Evolutionary conservation across 805 yeast genomes (phyloP).

Genomic region (Candida tallmaniae): DNA sequence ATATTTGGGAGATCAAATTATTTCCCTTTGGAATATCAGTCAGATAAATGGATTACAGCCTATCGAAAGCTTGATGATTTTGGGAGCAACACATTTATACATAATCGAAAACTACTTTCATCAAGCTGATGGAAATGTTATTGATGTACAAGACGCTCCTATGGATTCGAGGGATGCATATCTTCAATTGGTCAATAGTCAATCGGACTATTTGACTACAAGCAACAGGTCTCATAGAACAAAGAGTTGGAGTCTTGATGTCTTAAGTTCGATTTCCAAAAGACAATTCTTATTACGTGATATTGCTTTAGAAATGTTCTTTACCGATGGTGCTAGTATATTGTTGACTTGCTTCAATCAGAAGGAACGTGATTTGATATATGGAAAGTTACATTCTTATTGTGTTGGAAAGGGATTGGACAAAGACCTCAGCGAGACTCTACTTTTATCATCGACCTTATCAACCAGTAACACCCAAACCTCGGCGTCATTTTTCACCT

Average conservation of each 20-base stretch:
- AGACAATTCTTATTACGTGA: conserved; percentile 75
- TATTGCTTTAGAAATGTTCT: conserved; percentile 75
- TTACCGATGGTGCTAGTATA: conserved; percentile 66
- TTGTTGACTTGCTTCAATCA: conserved; percentile 60
- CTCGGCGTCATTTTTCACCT: conserved; percentile 17
- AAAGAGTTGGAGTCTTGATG: conserved; percentile 56
- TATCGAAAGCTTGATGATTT: conserved; percentile 66
- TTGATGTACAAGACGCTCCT: conserved; percentile 67
- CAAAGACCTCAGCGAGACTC: conserved; percentile 48
- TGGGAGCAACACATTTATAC: conserved; percentile 63
- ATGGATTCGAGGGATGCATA: conserved; percentile 60
- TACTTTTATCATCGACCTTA: conserved; percentile 42
- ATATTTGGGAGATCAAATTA: conserved; percentile 65
- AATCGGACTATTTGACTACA: conserved; percentile 23
- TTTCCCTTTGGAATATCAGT: conserved; percentile 71
- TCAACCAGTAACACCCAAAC: conserved; percentile 34
- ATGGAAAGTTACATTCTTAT: conserved; percentile 43
- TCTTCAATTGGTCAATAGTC: conserved; percentile 57
- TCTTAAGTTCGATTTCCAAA: conserved; percentile 62
- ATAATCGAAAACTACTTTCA: conserved; percentile 67
- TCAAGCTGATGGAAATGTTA: conserved; percentile 46
- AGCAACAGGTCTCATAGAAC: conserved; percentile 39
- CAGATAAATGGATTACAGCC: conserved; percentile 74
- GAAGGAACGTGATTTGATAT: conserved; percentile 52
- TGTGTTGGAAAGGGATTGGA: conserved; percentile 52